These are phyloP conservation scores for Aspergillus brunneoviolaceus DNA, from an alignment of 2,329 filamentous ascomycete genomes.

Conservation along the genomic window DNA sequence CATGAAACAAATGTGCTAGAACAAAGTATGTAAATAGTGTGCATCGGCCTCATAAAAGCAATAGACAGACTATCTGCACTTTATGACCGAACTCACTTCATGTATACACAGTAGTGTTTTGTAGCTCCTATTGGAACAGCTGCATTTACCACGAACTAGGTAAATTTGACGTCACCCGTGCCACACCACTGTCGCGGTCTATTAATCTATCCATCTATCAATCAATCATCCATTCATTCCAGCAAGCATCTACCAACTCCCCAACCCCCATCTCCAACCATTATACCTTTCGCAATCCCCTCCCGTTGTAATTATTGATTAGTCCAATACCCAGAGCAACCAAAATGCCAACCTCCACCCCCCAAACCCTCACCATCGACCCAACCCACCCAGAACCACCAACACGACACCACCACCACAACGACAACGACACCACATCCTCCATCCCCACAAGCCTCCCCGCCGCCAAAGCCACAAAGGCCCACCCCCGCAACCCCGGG, in stretches of 20 bases:
- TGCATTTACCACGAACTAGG: neutral
- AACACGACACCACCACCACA: constrained; percentile 22
- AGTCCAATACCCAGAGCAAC: neutral
- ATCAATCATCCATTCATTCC: no score
- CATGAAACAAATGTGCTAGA: no score
- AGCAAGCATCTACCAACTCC: no score
- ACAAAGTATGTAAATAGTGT: no score
- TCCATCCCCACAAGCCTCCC: constrained; percentile 39
- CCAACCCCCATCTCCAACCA: neutral
- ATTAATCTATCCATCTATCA: no score
- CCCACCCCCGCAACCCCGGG: constrained; percentile 39
- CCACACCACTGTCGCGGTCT: neutral
- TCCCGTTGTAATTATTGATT: neutral
- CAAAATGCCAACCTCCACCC: neutral
- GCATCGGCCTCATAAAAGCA: no score
- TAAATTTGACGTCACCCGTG: neutral
- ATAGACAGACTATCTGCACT: no score
- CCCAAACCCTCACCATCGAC: constrained; percentile 30
- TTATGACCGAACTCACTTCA: no score
- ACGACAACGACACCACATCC: constrained; percentile 32
- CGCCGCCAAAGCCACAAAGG: constrained; percentile 45
- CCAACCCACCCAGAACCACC: constrained; percentile 38
- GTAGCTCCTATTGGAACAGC: no score
- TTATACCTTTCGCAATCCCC: neutral
- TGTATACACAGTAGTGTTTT: no score